phyloP scores from a whole-genome alignment of 176 grass and related monocot genomes.

The Carex myosuroides region DNA sequence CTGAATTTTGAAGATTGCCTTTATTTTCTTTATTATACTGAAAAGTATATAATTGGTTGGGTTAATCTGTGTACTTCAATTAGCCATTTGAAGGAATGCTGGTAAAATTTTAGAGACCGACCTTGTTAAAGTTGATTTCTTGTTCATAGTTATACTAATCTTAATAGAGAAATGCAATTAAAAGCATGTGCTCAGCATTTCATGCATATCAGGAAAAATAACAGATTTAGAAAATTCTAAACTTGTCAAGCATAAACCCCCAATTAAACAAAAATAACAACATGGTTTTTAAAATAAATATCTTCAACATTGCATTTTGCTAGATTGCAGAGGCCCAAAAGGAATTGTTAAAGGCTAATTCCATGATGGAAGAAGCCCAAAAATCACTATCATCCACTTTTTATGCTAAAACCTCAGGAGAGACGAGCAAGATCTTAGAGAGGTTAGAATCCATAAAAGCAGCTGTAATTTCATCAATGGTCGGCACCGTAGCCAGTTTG shows the following conservation, averaged over 20 bases:
- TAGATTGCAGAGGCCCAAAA: constrained; percentile 79
- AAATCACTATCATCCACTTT: constrained; percentile 41
- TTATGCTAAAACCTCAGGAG: constrained; percentile 30
- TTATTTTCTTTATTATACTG: background rate
- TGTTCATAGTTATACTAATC: background rate
- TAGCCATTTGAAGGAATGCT: background rate
- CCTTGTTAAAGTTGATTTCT: background rate
- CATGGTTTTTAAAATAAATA: background rate
- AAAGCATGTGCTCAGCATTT: background rate
- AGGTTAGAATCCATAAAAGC: constrained; percentile 77
- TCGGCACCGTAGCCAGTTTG: constrained; percentile 62
- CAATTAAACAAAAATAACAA: background rate
- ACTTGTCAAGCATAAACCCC: background rate
- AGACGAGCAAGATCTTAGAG: constrained; percentile 39
- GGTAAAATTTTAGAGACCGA: background rate
- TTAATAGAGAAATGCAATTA: background rate
- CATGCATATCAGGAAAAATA: background rate
- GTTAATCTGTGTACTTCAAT: background rate
- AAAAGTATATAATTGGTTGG: background rate
- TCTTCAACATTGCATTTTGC: background rate
- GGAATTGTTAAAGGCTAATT: constrained; percentile 68
- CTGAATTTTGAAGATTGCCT: background rate
- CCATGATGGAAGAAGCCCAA: constrained; percentile 76
- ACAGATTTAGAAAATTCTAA: background rate
- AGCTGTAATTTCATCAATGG: constrained; percentile 51